A percentile compares a stretch with the other conserved stretches of the same genome.
phyloP scores from a whole-genome alignment of 2,329 filamentous ascomycete species.

The Neurospora crassa region DNA sequence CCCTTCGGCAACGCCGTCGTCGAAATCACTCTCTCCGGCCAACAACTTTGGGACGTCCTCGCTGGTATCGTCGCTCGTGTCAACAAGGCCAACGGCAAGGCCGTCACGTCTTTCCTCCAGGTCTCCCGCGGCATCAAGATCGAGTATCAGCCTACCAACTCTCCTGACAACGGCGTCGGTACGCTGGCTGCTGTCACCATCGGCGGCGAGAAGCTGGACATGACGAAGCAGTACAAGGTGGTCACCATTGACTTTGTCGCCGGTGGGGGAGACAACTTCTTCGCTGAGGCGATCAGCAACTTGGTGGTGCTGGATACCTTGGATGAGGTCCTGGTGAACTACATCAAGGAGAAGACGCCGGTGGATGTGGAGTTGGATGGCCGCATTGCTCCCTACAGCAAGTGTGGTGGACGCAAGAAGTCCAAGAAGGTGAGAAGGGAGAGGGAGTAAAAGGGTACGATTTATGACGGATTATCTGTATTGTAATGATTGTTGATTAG shows the following conservation, averaged over 20 bases:
- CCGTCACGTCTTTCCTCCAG: constrained; percentile 51
- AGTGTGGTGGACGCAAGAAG: neutral
- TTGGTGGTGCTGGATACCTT: constrained; percentile 37
- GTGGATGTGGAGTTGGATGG: constrained; percentile 31
- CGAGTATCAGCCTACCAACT: constrained; percentile 44
- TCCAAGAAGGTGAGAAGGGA: neutral
- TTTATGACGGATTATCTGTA: neutral
- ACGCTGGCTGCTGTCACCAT: constrained; percentile 45
- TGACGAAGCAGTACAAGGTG: constrained; percentile 39
- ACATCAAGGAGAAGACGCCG: constrained; percentile 28
- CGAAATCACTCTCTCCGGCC: constrained; percentile 43
- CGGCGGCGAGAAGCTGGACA: constrained; percentile 36
- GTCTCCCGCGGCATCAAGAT: constrained; percentile 47
- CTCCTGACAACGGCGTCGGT: constrained; percentile 27
- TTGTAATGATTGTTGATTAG: neutral
- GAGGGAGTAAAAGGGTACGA: neutral
- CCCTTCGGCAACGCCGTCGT: constrained; percentile 58
- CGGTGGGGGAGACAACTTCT: constrained; percentile 53
- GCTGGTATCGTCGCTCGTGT: constrained; percentile 47
- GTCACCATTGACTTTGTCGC: constrained; percentile 56
- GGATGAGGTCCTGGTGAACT: constrained; percentile 37
- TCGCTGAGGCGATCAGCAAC: constrained; percentile 18
- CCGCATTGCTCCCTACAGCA: constrained; percentile 20
- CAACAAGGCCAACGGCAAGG: constrained; percentile 43
- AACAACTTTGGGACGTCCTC: constrained; percentile 45